Percentiles rank a stretch among this genome's conserved stretches.
phyloP scores from a whole-genome alignment of 2,329 filamentous ascomycete species.

The Aspergillus aculeatus region DNA sequence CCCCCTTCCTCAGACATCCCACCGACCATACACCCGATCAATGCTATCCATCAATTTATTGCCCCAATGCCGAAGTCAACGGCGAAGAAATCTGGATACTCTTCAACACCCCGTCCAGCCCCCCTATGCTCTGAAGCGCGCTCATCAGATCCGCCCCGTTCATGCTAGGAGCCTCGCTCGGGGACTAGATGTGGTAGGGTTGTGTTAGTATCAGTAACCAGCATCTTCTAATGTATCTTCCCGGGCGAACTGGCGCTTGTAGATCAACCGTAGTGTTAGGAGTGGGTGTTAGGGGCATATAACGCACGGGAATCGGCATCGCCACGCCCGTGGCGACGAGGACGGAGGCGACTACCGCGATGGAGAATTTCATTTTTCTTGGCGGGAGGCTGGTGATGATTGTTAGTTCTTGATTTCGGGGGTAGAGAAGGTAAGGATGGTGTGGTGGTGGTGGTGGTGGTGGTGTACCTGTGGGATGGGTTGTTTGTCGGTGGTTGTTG shows the following conservation, averaged over 20 bases:
- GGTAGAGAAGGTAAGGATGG: too few species aligned
- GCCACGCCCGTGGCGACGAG: slow-evolving; percentile 3
- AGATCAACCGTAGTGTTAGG: not conserved
- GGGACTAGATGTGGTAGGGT: not conserved
- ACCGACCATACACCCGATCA: not conserved
- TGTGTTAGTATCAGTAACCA: not conserved
- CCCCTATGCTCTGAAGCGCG: not conserved
- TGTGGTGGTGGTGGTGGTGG: not conserved
- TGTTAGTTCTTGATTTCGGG: slow-evolving; percentile 2
- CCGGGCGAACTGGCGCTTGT: not conserved
- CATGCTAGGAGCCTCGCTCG: not conserved
- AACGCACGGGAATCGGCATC: slow-evolving; percentile 2
- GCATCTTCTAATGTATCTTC: not conserved
- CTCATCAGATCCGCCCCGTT: not conserved
- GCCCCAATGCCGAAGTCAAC: too few species aligned
- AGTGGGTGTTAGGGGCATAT: not conserved
- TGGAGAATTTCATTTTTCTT: slow-evolving; percentile 10
- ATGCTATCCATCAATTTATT: not conserved
- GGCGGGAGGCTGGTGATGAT: not conserved
- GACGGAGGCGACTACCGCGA: slow-evolving; percentile 2
- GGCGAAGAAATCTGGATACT: not conserved
- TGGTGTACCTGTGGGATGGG: too few species aligned
- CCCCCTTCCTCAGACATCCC: too few species aligned
- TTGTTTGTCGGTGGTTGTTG: too few species aligned
- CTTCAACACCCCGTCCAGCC: not conserved